A percentile compares a stretch with the other conserved stretches of the same genome.
phyloP scores from a whole-genome alignment of 2,329 filamentous ascomycete genomes.

The Fusarium oxysporum region DNA sequence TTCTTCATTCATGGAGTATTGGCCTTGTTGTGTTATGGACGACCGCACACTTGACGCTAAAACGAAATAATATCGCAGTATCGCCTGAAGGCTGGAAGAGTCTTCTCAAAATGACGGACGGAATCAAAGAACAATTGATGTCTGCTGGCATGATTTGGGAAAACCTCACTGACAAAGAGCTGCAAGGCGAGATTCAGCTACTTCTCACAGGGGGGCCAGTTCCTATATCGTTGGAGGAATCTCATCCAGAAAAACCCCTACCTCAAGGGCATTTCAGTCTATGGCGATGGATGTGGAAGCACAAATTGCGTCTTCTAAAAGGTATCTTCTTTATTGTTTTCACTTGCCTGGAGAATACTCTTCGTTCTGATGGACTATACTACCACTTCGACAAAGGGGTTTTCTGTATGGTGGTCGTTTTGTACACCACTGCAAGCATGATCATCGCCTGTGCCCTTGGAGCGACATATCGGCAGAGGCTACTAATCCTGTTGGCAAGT shows the following conservation, averaged over 20 bases:
- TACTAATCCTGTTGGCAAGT: fast-evolving
- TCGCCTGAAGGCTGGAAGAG: not conserved
- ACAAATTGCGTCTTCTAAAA: not conserved
- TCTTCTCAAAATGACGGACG: not conserved
- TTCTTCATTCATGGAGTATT: not conserved
- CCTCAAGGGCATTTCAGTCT: not conserved
- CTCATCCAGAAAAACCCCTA: not conserved
- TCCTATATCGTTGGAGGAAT: not conserved
- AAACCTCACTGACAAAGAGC: not conserved
- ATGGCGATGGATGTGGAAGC: not conserved
- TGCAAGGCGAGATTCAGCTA: not conserved
- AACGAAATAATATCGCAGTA: not conserved
- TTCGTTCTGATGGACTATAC: not conserved
- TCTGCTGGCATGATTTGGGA: not conserved
- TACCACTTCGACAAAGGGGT: not conserved
- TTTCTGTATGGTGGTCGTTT: not conserved
- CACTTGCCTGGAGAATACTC: not conserved
- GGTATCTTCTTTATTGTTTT: fast-evolving
- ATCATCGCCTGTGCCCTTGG: fast-evolving
- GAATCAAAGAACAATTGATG: not conserved
- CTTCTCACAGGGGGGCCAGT: not conserved
- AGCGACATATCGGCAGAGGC: fast-evolving
- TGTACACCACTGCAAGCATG: not conserved
- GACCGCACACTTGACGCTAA: not conserved
- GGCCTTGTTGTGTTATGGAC: not conserved